Percentiles rank a stretch among this genome's conserved stretches.
phyloP scores from a whole-genome alignment of 2,329 filamentous ascomycete genomes.

The Beauveria brongniartii region DNA sequence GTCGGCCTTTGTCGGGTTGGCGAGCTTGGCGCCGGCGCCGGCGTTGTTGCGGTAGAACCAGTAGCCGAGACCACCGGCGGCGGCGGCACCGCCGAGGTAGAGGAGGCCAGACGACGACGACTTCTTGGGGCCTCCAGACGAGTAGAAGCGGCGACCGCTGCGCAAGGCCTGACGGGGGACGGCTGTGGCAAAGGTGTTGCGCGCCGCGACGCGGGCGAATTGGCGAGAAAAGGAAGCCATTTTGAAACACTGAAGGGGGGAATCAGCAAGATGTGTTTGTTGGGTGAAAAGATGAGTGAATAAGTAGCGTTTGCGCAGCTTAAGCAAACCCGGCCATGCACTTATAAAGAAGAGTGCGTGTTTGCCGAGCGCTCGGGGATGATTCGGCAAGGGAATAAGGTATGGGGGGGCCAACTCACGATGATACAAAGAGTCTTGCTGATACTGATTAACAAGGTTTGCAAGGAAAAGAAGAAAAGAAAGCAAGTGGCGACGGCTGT shows the following conservation, averaged over 20 bases:
- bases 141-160: conserved; percentile 70
- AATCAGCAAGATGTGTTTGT: not conserved
- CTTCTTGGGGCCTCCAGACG: conserved; percentile 55
- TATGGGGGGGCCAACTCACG: not conserved
- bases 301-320: not conserved
- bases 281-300: not conserved
- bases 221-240: conserved; percentile 42
- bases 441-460: not conserved
- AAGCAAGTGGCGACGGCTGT: not conserved
- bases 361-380: not conserved
- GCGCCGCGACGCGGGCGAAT: conserved; percentile 46
- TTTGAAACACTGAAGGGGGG: not conserved
- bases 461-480: conserved; percentile 6
- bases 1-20: conserved; percentile 72
- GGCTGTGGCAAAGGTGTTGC: conserved; percentile 49
- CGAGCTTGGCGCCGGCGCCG: conserved; percentile 43
- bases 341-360: not conserved
- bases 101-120: conserved; percentile 40
- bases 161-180: conserved; percentile 62
- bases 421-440: conserved; percentile 7
- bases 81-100: conserved; percentile 50
- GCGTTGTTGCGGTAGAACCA: conserved; percentile 56
- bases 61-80: conserved; percentile 56
- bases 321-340: not conserved
- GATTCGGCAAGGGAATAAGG: conserved; percentile 2